Evolutionary conservation across 192 early-diverging fungal genomes (phyloP).

Genomic region (Cladochytrium replicatum): DNA sequence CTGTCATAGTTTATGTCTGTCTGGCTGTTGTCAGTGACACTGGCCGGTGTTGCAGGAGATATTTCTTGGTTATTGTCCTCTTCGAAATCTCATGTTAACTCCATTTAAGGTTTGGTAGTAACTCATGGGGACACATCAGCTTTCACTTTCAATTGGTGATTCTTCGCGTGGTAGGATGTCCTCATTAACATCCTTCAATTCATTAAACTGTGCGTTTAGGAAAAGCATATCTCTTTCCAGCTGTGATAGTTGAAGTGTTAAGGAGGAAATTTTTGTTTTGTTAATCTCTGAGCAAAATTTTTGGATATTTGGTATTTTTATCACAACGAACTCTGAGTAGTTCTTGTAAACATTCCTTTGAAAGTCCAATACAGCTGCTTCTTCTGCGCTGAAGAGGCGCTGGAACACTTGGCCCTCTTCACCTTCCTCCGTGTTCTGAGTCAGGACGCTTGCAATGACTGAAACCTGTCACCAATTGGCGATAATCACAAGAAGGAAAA

Average conservation of each 20-base stretch:
- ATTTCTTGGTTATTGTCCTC: too few species aligned
- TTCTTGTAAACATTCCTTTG: constrained; percentile 78
- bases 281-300: neutral
- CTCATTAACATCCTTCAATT: constrained; percentile 54
- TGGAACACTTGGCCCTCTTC: too few species aligned
- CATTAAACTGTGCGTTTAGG: constrained; percentile 55
- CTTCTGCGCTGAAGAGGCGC: too few species aligned
- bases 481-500: too few species aligned
- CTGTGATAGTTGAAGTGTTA: neutral
- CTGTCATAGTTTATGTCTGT: neutral
- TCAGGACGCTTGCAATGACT: too few species aligned
- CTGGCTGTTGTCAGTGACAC: neutral
- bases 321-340: constrained; percentile 75
- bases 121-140: too few species aligned
- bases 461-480: too few species aligned
- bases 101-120: too few species aligned
- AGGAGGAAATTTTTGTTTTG: neutral
- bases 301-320: constrained; percentile 59
- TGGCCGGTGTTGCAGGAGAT: too few species aligned
- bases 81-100: too few species aligned
- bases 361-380: constrained; percentile 58
- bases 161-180: constrained; percentile 22
- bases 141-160: neutral
- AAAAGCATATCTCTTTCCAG: constrained; percentile 68
- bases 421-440: too few species aligned